Base-by-base conservation (phyloP, 1,139 yeast species). In the Saccharomyces hybrid region DNA sequence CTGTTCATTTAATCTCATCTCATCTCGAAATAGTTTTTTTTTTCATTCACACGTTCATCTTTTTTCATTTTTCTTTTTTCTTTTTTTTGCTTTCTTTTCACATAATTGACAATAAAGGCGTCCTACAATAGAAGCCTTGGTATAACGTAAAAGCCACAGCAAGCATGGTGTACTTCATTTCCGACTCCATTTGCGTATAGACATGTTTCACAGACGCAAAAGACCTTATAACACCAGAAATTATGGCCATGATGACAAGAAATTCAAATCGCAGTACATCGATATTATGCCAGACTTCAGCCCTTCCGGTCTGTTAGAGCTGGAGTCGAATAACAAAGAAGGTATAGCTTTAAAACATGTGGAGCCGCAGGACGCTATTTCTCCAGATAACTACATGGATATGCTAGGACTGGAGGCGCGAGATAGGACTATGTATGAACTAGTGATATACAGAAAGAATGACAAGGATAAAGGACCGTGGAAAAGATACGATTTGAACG, bases 251-350 rank as follows among this genome's bases (percentile, higher is more conserved):
- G 44, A 9, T 16, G 20, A n/a, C 44, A 38, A 38, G 11, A 38
- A 38, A 38, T 38, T 38, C 6, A 38, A 38, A 20, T 13, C 26
- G n/a, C 23, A 38, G n/a, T 16, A 29, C 13, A 26, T 16, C 9
- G 41, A 41, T 29, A 55, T 62, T 6, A 47, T 66, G 38, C 71
- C 71, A 6, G 53, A 58, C n/a, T 78, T 74, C 59, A 71, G 69
- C 46, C 75, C 75, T 5, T 76, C 82, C 0, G 82, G 82, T 0
- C 62, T 76, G 3, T 61, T 79, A 31, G 79, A 79, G 13, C 71
- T 71, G 52, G 82, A 77, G 25, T 70, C 79, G 7, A 72, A 75
- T 53, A 68, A 69, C 48, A 64, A 68, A 29, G 61, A 68, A n/a
- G 80, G 80, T 0, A 63, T 69, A 2, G 72, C 72, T 14, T 57